A percentile compares a stretch with the other conserved stretches of the same genome.
phyloP scores from a whole-genome alignment of 2,329 filamentous ascomycete genomes.

The Aspergillus uvarum region DNA sequence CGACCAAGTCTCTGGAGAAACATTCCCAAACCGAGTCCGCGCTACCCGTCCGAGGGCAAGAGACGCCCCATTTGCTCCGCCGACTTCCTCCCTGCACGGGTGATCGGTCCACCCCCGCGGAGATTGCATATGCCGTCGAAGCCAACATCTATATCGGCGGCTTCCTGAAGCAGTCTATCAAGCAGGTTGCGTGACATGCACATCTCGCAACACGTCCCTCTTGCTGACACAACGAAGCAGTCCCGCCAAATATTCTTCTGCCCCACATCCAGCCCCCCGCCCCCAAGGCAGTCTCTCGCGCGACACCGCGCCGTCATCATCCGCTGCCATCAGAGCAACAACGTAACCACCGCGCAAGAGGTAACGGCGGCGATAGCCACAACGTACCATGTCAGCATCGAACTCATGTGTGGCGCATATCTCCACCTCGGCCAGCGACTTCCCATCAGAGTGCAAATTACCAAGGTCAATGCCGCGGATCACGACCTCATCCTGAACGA shows the following conservation, averaged over 20 bases:
- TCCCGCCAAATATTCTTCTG: neutral
- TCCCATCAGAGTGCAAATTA: constrained; percentile 15
- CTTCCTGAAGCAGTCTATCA: no score
- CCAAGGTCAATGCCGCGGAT: neutral
- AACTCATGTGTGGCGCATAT: constrained; percentile 17
- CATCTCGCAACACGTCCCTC: no score
- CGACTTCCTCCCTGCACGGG: constrained; percentile 17
- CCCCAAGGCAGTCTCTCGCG: no score
- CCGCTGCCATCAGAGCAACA: neutral
- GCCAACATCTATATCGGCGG: neutral
- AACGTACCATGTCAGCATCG: neutral
- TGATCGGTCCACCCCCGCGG: neutral
- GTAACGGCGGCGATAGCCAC: no score
- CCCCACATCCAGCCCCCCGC: neutral
- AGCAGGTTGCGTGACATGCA: no score
- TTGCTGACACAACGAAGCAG: neutral
- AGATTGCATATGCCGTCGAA: constrained; percentile 15
- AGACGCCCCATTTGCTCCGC: constrained; percentile 10
- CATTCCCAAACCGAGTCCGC: neutral
- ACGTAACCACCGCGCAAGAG: neutral
- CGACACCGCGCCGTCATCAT: no score
- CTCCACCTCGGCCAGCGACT: constrained; percentile 13
- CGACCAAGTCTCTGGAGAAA: neutral
- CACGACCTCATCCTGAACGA: constrained; percentile 11
- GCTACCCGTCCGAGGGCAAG: neutral